Percentiles rank a stretch among this genome's conserved stretches.
Evolutionary conservation across 2,329 filamentous ascomycete genomes (phyloP).

Genomic region (Plenodomus tracheiphilus): DNA sequence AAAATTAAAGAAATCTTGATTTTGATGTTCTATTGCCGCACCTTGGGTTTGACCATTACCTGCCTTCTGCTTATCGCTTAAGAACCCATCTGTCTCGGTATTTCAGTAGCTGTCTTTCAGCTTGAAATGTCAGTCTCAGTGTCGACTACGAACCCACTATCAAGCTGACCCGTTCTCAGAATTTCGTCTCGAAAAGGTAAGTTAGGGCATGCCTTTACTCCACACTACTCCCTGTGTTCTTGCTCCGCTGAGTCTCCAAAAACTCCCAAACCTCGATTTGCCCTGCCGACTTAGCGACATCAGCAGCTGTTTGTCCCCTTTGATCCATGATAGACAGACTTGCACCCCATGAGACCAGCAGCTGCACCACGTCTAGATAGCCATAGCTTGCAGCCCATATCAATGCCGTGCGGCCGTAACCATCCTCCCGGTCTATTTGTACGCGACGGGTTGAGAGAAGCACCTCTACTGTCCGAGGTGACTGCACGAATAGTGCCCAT

Average conservation of each 20-base stretch:
- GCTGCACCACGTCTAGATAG: slow-evolving; percentile 27
- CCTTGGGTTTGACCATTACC: no score
- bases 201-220: no score
- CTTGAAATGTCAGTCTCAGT: no score
- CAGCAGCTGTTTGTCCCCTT: slow-evolving; percentile 15
- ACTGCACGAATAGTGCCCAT: slow-evolving; percentile 39
- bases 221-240: slow-evolving; percentile 2
- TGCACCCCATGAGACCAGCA: slow-evolving; percentile 16
- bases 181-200: no score
- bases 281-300: slow-evolving; percentile 16
- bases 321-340: slow-evolving; percentile 10
- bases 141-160: no score
- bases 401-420: slow-evolving; percentile 33
- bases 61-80: no score
- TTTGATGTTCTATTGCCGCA: no score
- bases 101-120: no score
- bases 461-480: slow-evolving; percentile 30
- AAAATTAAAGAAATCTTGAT: no score
- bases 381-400: slow-evolving; percentile 44
- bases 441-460: slow-evolving; percentile 36
- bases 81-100: no score
- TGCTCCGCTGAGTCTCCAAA: slow-evolving; percentile 10
- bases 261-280: slow-evolving; percentile 20
- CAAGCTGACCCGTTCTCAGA: no score
- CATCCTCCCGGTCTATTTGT: slow-evolving; percentile 36